Evolutionary conservation across 805 yeast species (phyloP).

Genomic region (Nakazawaea peltata): DNA sequence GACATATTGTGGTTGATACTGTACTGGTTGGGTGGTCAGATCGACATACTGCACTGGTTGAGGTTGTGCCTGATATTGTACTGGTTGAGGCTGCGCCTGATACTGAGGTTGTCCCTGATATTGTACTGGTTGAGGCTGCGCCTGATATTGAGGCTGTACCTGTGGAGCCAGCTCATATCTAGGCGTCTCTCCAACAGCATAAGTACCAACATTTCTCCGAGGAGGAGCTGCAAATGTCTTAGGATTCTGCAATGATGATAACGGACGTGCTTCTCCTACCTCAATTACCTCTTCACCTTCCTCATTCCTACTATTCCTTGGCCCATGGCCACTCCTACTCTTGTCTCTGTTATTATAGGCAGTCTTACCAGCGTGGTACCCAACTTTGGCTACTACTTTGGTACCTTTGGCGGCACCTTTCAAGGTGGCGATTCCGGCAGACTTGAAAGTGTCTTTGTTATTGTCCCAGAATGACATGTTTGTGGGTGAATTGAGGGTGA

Average conservation of each 20-base stretch:
- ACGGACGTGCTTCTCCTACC: conserved; percentile 13
- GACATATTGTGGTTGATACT: too few species aligned
- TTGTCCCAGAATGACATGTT: conserved; percentile 37
- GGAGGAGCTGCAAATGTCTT: conserved; percentile 33
- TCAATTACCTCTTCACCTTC: conserved; percentile 11
- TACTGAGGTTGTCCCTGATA: too few species aligned
- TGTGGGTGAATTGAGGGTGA: background rate
- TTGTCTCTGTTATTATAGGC: conserved; percentile 32
- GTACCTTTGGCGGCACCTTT: conserved; percentile 46
- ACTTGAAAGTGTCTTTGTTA: conserved; percentile 42
- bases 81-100: too few species aligned
- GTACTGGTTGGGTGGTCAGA: too few species aligned
- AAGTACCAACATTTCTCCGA: conserved; percentile 20
- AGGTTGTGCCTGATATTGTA: too few species aligned
- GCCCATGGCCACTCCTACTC: conserved; percentile 14
- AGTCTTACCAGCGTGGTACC: conserved; percentile 32
- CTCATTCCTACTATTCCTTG: conserved; percentile 9
- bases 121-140: too few species aligned
- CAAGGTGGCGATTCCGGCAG: conserved; percentile 39
- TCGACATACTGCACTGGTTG: too few species aligned
- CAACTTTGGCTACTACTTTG: conserved; percentile 38
- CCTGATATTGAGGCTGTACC: too few species aligned
- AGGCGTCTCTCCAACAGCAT: conserved; percentile 4
- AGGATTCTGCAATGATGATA: conserved; percentile 19
- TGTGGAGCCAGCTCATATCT: too few species aligned